These are phyloP conservation scores for Tulasnella sp. DNA, from an alignment of 768 basidiomycete species.

Conservation along the genomic window DNA sequence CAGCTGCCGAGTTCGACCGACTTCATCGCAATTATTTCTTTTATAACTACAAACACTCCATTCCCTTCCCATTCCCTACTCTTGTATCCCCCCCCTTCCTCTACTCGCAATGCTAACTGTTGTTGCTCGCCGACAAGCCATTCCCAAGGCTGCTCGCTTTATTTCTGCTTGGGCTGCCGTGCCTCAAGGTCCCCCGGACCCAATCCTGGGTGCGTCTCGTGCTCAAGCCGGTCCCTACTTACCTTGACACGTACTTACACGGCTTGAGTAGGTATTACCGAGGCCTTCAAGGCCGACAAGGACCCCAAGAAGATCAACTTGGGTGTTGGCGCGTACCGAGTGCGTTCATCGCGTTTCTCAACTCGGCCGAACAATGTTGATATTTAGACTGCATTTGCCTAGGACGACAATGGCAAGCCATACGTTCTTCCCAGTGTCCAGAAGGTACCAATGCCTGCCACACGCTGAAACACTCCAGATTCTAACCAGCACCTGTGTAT, in stretches of 20 bases:
- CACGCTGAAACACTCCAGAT: not conserved
- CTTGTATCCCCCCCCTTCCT: not conserved
- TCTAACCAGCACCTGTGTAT: constrained; percentile 20
- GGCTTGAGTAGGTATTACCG: constrained; percentile 61
- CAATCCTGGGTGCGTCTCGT: constrained; percentile 67
- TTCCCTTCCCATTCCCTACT: constrained; percentile 1
- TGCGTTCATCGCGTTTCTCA: not conserved
- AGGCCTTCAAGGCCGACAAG: constrained; percentile 94
- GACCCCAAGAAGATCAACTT: constrained; percentile 92
- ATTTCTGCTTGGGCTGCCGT: constrained; percentile 76
- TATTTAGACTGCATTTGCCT: not conserved
- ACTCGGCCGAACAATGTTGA: not conserved
- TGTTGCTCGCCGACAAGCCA: constrained; percentile 1
- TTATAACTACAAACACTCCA: constrained; percentile 5
- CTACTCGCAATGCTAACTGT: constrained; percentile 3
- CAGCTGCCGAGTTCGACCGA: not conserved
- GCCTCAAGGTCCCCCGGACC: constrained; percentile 82
- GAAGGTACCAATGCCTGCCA: constrained; percentile 46
- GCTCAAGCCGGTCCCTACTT: not conserved
- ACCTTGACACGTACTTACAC: not conserved
- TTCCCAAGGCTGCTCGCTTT: constrained; percentile 25
- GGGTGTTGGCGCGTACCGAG: constrained; percentile 91
- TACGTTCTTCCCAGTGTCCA: constrained; percentile 85
- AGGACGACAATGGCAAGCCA: constrained; percentile 85
- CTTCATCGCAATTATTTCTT: not conserved